Base-by-base conservation (phyloP, 176 grass and related monocot genomes). In the Aegilops tauschii region DNA sequence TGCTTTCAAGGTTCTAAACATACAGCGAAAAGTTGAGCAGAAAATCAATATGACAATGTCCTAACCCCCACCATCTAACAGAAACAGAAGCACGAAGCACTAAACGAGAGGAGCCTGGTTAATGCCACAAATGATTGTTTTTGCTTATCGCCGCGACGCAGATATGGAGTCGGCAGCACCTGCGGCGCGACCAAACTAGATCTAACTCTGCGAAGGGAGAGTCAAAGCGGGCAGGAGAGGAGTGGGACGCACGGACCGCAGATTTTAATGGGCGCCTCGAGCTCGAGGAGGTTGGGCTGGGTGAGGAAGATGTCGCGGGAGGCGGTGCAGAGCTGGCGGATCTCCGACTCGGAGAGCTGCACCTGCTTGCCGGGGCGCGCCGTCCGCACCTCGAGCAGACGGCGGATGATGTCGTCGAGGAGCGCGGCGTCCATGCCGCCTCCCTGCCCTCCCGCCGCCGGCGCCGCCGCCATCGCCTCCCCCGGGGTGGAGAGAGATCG, bases 181-280 rank as follows among this genome's bases (percentile, higher is more conserved):
- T 21, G 70, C 50, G 12, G 5, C 5, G 28, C 27, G 14, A 76
- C 14, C 27, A 77, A 63, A 80, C 17, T 29, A 92, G 82, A 95
- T 89, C 87, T 72, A 88, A 88, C 32, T 30, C 21, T 62, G 30
- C 73, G 72, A n/a, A 42, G 32, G 12, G 25, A 47, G 56, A 34
- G 36, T 40, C 58, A 73, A 71, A 66, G 23, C 36, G 21, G 52
- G 76, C 23, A 21, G 5, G 21, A 37, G 81, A 68, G 23, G 12
- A 36, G 67, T 47, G 2, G 17, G 21, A 8, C 54, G 54, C 61
- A 68, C 90, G 76, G 34, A 97, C 95, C 95, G 69, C 95, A 95
- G 86, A 97, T 97, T 87, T 97, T 97, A 79, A 97, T 97, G 72
- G 95, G 95, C 10, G 95, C 95, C 85, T 95, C 95, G 8, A 97